phyloP scores from a whole-genome alignment of 2,329 filamentous ascomycete genomes.

The Shiraia bambusicola region DNA sequence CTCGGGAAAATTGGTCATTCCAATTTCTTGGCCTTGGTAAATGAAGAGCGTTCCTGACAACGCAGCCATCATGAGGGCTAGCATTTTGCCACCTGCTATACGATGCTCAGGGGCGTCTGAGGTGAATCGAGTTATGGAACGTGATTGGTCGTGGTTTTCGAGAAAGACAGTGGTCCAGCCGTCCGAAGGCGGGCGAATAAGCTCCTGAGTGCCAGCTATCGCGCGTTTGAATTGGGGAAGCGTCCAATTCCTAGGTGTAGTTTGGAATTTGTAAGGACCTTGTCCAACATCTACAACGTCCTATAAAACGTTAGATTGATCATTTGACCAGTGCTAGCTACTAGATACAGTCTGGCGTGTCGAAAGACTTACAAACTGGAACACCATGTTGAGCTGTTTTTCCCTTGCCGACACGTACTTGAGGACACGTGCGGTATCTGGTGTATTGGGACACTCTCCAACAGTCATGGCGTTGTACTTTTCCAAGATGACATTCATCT shows the following conservation, averaged over 20 bases:
- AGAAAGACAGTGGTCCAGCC: constrained; percentile 55
- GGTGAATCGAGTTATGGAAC: constrained; percentile 52
- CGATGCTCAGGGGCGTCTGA: constrained; percentile 51
- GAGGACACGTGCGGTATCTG: constrained; percentile 59
- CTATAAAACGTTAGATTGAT: constrained; percentile 19
- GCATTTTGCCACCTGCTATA: constrained; percentile 51
- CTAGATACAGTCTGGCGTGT: not conserved
- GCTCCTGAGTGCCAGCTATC: constrained; percentile 33
- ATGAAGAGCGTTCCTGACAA: constrained; percentile 54
- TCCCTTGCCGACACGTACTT: constrained; percentile 60
- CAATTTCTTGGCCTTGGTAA: constrained; percentile 55
- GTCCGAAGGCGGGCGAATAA: constrained; percentile 33
- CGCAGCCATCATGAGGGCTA: constrained; percentile 51
- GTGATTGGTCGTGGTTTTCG: constrained; percentile 57
- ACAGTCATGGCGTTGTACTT: constrained; percentile 69
- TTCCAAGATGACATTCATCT: constrained; percentile 62
- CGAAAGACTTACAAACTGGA: constrained; percentile 48
- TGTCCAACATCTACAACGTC: constrained; percentile 45
- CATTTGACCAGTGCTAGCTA: not conserved
- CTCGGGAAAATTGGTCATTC: constrained; percentile 52
- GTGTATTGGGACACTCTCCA: constrained; percentile 67
- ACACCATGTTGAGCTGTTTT: constrained; percentile 68
- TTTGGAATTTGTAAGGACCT: constrained; percentile 42
- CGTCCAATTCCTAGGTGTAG: constrained; percentile 36
- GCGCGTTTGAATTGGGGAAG: constrained; percentile 36